Percentiles rank a stretch among this genome's conserved stretches.
phyloP scores from a whole-genome alignment of 495 filamentous ascomycete species.

The Paragyromitra xinjiangensis region DNA sequence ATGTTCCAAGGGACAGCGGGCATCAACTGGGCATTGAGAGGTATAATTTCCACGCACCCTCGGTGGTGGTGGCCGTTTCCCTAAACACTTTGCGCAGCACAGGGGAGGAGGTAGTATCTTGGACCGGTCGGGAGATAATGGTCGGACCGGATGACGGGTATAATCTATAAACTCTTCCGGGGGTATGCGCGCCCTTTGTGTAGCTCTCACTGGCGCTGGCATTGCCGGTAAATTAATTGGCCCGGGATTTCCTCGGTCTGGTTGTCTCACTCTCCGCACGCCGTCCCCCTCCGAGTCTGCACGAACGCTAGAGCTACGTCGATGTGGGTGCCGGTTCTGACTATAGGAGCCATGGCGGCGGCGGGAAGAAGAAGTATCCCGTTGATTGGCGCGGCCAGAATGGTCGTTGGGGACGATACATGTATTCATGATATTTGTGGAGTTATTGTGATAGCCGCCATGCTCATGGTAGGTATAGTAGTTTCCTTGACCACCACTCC shows the following conservation, averaged over 20 bases:
- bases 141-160: not conserved
- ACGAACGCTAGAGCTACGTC: not conserved
- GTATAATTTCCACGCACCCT: not conserved
- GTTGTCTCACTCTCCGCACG: not conserved
- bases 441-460: not conserved
- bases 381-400: not conserved
- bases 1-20: not conserved
- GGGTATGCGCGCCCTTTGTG: not conserved
- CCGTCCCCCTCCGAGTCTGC: not conserved
- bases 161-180: not conserved
- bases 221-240: not conserved
- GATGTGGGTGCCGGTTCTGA: not conserved
- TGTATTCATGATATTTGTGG: constrained; percentile 3
- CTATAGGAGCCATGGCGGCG: not conserved
- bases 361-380: not conserved
- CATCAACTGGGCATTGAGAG: not conserved
- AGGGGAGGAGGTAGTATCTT: not conserved
- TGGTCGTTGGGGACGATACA: not conserved
- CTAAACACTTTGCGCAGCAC: not conserved
- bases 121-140: not conserved
- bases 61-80: not conserved
- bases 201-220: not conserved
- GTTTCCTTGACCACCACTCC: not conserved
- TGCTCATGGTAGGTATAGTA: not conserved
- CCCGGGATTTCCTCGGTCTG: not conserved